These are phyloP conservation scores for Endotrypanum monterogeii DNA, from an alignment of 208 protist species.

Conservation along the genomic window DNA sequence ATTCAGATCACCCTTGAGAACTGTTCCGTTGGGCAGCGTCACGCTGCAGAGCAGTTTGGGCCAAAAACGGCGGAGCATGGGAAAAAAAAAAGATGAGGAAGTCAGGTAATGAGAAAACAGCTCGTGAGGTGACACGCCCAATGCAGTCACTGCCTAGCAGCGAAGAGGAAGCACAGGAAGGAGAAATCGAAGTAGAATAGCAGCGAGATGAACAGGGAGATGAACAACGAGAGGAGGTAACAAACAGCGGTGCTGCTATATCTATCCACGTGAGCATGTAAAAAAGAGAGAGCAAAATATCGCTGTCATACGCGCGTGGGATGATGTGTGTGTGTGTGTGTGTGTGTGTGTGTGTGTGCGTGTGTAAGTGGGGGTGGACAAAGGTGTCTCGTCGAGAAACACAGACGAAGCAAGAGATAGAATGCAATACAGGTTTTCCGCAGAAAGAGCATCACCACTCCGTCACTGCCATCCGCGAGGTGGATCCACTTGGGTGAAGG, in stretches of 20 bases:
- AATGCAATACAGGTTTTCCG: background rate
- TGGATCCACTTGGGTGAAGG: background rate
- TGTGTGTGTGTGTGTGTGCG: too few species aligned
- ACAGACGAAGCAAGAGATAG: background rate
- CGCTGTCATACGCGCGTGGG: too few species aligned
- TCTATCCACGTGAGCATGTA: too few species aligned
- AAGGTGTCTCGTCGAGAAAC: background rate
- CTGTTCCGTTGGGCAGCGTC: constrained; percentile 67
- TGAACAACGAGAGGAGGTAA: background rate
- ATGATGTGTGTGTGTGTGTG: too few species aligned
- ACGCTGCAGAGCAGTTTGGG: constrained; percentile 30
- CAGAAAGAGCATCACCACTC: background rate
- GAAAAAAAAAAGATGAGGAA: too few species aligned
- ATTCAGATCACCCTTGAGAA: constrained; percentile 74
- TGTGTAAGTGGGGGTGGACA: too few species aligned
- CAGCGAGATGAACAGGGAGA: background rate
- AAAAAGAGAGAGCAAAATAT: too few species aligned
- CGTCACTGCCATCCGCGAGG: background rate
- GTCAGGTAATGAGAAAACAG: background rate
- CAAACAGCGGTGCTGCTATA: background rate
- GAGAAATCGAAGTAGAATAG: background rate
- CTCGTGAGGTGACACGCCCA: background rate
- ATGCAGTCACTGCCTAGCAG: background rate
- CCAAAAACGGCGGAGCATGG: constrained; percentile 36
- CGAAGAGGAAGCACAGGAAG: background rate